phyloP scores from a whole-genome alignment of 768 basidiomycete species.

The Tylopilus plumbeoviolaceoides region DNA sequence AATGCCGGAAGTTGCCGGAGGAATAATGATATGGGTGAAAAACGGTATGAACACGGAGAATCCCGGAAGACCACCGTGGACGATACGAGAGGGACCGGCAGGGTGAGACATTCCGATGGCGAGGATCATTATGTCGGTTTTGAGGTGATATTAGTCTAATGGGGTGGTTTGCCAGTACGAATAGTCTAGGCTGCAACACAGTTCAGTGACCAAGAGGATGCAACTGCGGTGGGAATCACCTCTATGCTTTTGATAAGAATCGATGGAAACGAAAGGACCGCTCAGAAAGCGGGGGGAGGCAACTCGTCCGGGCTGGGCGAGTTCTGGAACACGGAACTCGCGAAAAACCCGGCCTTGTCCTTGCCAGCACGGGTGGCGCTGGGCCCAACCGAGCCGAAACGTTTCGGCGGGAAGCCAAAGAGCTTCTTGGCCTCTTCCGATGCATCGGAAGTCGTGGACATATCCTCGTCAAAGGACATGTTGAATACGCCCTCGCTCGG shows the following conservation, averaged over 20 bases:
- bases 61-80: slow-evolving; percentile 17
- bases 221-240: slow-evolving; percentile 25
- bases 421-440: slow-evolving; percentile 37
- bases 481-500: slow-evolving; percentile 75
- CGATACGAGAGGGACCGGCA: slow-evolving; percentile 5
- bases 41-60: slow-evolving; percentile 24
- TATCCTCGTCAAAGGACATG: slow-evolving; percentile 71
- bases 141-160: slow-evolving; percentile 36
- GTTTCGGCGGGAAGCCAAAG: slow-evolving; percentile 30
- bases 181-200: slow-evolving; percentile 33
- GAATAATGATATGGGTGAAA: slow-evolving; percentile 40
- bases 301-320: slow-evolving; percentile 81
- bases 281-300: slow-evolving; percentile 59
- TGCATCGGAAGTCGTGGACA: slow-evolving; percentile 38
- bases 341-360: slow-evolving; percentile 55
- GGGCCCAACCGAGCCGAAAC: slow-evolving; percentile 27
- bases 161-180: slow-evolving; percentile 34
- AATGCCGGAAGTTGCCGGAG: slow-evolving; percentile 36
- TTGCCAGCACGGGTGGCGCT: slow-evolving; percentile 23
- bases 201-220: neutral
- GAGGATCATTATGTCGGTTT: slow-evolving; percentile 27
- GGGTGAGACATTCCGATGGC: slow-evolving; percentile 28
- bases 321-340: slow-evolving; percentile 82
- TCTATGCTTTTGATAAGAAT: slow-evolving; percentile 36
- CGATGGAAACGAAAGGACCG: slow-evolving; percentile 34